Evolutionary conservation across 108 stramenopile species (phyloP), one percentile per base, ranked within the genome.

Genomic region (Poteriospumella lacustris): DNA sequence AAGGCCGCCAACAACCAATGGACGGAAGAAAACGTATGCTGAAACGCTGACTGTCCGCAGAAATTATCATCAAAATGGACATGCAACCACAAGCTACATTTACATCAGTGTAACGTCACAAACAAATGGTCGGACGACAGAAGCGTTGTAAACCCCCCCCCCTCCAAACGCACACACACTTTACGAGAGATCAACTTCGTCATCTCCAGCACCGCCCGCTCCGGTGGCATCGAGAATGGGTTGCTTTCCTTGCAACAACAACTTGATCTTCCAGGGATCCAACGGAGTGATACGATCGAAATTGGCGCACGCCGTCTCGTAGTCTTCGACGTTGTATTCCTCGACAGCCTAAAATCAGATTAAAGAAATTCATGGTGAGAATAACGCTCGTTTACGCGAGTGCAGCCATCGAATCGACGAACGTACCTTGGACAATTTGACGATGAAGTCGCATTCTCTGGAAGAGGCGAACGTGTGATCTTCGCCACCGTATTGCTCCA

Each of bases 261-360:
- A 89, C 52, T 88, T 87, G 28, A 94, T 97, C 83, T 95, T 95
- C 96, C 94, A 97, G 2, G 96, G 93, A 82, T 97, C 94, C 68
- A 97, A 85, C 81, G 82, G 78, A 43, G 83, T 79, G 24, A 83
- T 83, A 28, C 62, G 62, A 1, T 78, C 64, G 1, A 67, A 78
- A 60, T 78, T 56, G 1, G 60, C 60, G 1, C 78, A 78, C 0
- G 59, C 62, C 0, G 58, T 29, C 42, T 52, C 34, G 44, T 44
- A 78, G 38, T 62, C 59, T 15, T 78, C 78, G 1, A 29, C 78
- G 0, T 41, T 68, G 68, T 39, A 42, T 5, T 39, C 68, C 5
- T 78, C 68, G n/a, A 33, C 38, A 28, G 78, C 78, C 78, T 78
- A 64, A 64, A 64, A 5, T 34, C 60, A 64, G 5, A 64, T 24